Base-by-base conservation (phyloP, 83 land plant species). In the Picea abies region DNA sequence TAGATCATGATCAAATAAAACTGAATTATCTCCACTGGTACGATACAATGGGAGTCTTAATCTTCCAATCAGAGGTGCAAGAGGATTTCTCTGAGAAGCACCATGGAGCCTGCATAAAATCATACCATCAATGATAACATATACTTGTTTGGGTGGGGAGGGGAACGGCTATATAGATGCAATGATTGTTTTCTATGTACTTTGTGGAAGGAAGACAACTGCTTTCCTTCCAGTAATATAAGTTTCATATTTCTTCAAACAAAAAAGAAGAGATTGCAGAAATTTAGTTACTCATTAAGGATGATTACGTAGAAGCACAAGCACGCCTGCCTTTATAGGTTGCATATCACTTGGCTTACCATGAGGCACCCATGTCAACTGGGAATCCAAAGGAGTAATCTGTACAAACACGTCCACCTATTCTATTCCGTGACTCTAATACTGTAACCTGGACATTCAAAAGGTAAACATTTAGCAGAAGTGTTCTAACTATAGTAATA, bases 291-390 rank as follows among this genome's bases (percentile, higher is more conserved):
- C 2, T 52, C 58, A 9, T 49, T 9, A 10, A 49, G 56, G 12
- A 49, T 10, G 3, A 49, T 49, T 49, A 10, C 2, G 0, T 49
- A 49, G 12, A 52, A 52, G 58, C 58, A 49, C 56, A 49, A 47
- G 0, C 11, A 49, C 1, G 11, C 11, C 2, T 35, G 35, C 35
- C 35, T 35, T 12, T 52, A 52, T 32, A 29, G 37, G 58, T 0
- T 76, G 0, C 0, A 76, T 37, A 47, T 4, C 4, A n/a, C 16
- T 78, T 22, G 4, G 23, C 83, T 83, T 89, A 86, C 99, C 99
- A 97, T 84, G 98, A 96, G 35, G 99, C 99, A 61, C 99, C 98
- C 97, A 97, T 94, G 80, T 97, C 99, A 44, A 97, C 94, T 20
- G 99, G 98, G 75, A 89, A 96, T n/a, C 98, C 98, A 89, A 96